Evolutionary conservation across 2,329 filamentous ascomycete genomes (phyloP), one percentile per base, ranked within the genome.

Genomic region (Hypomyces perniciosus): DNA sequence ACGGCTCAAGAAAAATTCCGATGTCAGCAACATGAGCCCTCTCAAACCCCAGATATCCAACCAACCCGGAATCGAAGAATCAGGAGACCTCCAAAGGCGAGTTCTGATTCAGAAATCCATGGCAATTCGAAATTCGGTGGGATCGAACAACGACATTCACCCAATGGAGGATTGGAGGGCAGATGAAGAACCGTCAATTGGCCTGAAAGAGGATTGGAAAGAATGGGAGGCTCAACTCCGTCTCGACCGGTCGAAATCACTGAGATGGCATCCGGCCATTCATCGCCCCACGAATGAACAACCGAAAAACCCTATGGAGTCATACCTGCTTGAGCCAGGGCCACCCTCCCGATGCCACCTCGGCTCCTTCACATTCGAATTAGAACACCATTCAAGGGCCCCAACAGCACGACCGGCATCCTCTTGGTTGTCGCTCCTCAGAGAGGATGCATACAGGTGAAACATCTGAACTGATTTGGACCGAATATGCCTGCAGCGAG

Each of bases 201-300:
- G 49, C 8, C 51, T 67, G 1, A 62, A 57, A 33, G 62, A 59
- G 2, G 66, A 72, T 34, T 71, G 65, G 66, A 74, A 73, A 54
- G 65, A 65, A 28, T 67, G 66, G 55, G 72, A 74, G 56, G 69
- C 71, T 2, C 59, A 60, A 34, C 46, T 65, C 3, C 62, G 65
- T 42, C 57, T 52, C 7, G 63, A 68, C 8, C 58, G 61, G 40
- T 59, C 59, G 3, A 54, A 53, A 5, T 61, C 65, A 6, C 59
- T 66, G 38, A 54, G 58, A 40, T 50, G 48, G 26, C 66, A 68
- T 46, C 66, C 66, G 13, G 51, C 51, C 13, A n/a, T 50, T 4
- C 31, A 38, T 1, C 50, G 26, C 39, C 13, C 13, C 20, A 27
- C 13, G 39, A 42, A 20, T 42, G 20, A 20, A 20, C 20, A 20